A percentile compares a stretch with the other conserved stretches of the same genome.
These are phyloP conservation scores for Coemansia umbellata DNA, from an alignment of 192 early-diverging fungal species.

Conservation along the genomic window DNA sequence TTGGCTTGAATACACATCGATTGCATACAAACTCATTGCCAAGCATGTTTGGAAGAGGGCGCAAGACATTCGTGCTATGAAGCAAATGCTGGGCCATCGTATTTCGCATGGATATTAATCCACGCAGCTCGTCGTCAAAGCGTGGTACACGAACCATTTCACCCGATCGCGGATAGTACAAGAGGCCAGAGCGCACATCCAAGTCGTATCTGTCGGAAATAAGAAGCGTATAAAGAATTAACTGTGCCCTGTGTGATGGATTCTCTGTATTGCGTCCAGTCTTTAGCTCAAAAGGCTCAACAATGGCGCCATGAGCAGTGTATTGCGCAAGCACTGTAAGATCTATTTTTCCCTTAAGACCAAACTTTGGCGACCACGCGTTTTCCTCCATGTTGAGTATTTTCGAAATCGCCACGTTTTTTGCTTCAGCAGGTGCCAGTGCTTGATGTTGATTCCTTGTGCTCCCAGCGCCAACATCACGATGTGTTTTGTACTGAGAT, in stretches of 20 bases:
- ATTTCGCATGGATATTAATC: constrained; percentile 74
- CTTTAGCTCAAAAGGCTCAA: constrained; percentile 87
- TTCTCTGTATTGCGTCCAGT: constrained; percentile 64
- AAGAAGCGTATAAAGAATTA: constrained; percentile 78
- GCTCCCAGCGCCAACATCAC: not conserved
- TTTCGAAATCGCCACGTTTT: constrained; percentile 56
- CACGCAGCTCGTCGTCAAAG: constrained; percentile 62
- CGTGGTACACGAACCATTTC: constrained; percentile 65
- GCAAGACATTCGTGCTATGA: not conserved
- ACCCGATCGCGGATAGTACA: constrained; percentile 72
- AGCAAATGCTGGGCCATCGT: constrained; percentile 58
- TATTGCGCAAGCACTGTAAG: constrained; percentile 52
- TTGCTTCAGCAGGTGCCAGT: not conserved
- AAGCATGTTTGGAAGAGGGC: constrained; percentile 68
- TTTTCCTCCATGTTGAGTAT: constrained; percentile 87
- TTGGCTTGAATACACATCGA: constrained; percentile 59
- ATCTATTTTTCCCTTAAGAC: constrained; percentile 91
- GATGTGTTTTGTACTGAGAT: constrained; percentile 16
- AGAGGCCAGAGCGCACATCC: constrained; percentile 60
- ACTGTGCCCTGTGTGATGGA: constrained; percentile 75
- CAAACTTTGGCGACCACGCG: constrained; percentile 88
- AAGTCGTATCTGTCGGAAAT: constrained; percentile 82
- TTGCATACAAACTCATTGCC: constrained; percentile 59
- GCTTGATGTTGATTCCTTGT: not conserved
- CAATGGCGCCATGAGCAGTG: constrained; percentile 28